These are phyloP conservation scores for Fistulinella prunicolor DNA, from an alignment of 768 basidiomycete species.

Conservation along the genomic window DNA sequence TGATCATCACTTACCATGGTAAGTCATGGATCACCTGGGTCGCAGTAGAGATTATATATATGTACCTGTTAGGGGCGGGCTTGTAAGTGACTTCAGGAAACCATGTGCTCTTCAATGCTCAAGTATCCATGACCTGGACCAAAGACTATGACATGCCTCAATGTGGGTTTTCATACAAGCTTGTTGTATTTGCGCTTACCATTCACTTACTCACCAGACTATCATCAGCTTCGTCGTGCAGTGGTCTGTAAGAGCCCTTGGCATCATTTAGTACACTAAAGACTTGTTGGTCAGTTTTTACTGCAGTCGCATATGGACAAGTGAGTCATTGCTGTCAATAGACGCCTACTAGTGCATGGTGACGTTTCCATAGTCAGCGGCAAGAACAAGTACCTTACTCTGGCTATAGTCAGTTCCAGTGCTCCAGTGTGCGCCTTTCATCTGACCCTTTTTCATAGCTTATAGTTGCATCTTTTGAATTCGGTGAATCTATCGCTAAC, in stretches of 20 bases:
- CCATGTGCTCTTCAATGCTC: background rate
- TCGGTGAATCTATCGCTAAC: background rate
- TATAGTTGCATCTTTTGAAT: background rate
- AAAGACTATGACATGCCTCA: constrained; percentile 1
- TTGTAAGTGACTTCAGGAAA: constrained; percentile 1
- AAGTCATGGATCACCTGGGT: background rate
- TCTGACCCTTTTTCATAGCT: constrained; percentile 1
- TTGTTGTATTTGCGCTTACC: background rate
- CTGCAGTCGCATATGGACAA: constrained; percentile 13
- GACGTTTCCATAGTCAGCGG: constrained; percentile 9
- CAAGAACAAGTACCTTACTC: constrained; percentile 6
- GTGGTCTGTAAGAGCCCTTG: constrained; percentile 1
- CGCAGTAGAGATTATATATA: background rate
- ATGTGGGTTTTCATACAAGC: background rate
- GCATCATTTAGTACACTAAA: background rate
- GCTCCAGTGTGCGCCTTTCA: background rate
- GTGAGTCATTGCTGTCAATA: background rate
- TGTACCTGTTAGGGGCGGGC: constrained; percentile 5
- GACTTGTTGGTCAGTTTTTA: constrained; percentile 6
- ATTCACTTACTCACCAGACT: background rate
- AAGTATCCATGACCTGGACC: background rate
- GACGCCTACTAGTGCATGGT: background rate
- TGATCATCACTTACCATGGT: constrained; percentile 3
- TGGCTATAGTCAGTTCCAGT: constrained; percentile 5
- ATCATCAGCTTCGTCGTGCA: constrained; percentile 1